A percentile compares a stretch with the other conserved stretches of the same genome.
Conservation (phyloP, 257 asterid genomes). For the Fraxinus anomala region DNA sequence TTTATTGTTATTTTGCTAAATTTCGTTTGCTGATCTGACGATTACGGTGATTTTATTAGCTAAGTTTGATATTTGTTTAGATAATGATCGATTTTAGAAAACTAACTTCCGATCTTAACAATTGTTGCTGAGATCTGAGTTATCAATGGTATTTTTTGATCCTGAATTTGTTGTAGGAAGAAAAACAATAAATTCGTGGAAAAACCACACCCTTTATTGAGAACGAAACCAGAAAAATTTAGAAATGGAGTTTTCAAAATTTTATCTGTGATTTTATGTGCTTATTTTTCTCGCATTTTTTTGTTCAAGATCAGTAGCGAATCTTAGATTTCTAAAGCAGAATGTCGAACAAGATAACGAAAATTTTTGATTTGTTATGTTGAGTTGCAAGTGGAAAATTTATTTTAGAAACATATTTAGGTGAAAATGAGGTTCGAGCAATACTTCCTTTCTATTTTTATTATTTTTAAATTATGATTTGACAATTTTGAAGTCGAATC, state of each 20-base stretch:
- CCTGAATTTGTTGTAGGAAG: neutral
- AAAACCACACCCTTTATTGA: neutral
- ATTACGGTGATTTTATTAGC: neutral
- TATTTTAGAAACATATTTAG: neutral
- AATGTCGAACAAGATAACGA: neutral
- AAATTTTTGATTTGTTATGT: neutral
- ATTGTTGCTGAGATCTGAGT: slow-evolving; percentile 3
- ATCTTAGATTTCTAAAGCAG: neutral
- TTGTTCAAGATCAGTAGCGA: neutral
- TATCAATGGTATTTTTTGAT: neutral
- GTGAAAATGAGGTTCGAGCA: neutral
- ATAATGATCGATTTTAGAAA: neutral
- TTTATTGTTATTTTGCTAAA: neutral
- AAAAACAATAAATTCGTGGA: neutral
- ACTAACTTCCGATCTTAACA: slow-evolving; percentile 23
- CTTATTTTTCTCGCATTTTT: neutral
- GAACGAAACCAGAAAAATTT: neutral
- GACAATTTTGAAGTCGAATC: neutral
- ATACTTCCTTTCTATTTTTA: neutral
- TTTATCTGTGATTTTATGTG: neutral
- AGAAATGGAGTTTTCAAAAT: neutral
- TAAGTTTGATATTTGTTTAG: slow-evolving; percentile 7
- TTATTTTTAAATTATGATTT: neutral
- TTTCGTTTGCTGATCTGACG: neutral
- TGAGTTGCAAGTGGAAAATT: neutral